phyloP scores from a whole-genome alignment of 2,329 filamentous ascomycete genomes.

The Epichloe gansuensis region DNA sequence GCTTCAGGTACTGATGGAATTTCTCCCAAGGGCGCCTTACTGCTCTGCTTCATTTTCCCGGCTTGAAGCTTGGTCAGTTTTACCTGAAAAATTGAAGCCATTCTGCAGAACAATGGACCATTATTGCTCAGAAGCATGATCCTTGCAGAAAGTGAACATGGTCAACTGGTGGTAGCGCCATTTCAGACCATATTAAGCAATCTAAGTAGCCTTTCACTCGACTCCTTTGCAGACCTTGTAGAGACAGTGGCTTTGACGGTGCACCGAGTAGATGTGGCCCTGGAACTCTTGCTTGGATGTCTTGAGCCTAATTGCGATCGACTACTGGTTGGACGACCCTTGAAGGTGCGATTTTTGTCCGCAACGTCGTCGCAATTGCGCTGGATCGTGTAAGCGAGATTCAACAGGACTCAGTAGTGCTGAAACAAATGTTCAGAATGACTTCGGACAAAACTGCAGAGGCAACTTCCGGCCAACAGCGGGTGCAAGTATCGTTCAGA shows the following conservation, averaged over 20 bases:
- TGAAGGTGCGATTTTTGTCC: neutral
- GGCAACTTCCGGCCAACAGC: neutral
- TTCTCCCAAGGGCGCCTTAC: neutral
- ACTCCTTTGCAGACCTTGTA: neutral
- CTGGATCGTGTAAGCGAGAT: neutral
- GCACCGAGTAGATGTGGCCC: neutral
- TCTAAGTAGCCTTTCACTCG: neutral
- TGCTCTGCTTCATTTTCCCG: neutral
- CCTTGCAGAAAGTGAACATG: neutral
- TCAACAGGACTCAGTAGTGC: neutral
- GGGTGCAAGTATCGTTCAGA: conserved; percentile 2
- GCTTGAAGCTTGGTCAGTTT: neutral
- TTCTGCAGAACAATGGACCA: neutral
- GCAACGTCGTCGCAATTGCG: neutral
- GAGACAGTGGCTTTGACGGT: neutral
- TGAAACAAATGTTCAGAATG: neutral
- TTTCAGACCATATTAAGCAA: neutral
- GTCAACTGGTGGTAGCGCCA: neutral
- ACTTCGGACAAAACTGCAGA: neutral
- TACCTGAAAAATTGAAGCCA: neutral
- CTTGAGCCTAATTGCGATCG: neutral
- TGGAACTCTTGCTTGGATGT: neutral
- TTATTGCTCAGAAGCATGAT: neutral
- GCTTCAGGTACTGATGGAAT: neutral
- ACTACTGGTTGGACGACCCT: neutral